Conservation (phyloP, 768 basidiomycete species). For the Steccherinum ochraceum region DNA sequence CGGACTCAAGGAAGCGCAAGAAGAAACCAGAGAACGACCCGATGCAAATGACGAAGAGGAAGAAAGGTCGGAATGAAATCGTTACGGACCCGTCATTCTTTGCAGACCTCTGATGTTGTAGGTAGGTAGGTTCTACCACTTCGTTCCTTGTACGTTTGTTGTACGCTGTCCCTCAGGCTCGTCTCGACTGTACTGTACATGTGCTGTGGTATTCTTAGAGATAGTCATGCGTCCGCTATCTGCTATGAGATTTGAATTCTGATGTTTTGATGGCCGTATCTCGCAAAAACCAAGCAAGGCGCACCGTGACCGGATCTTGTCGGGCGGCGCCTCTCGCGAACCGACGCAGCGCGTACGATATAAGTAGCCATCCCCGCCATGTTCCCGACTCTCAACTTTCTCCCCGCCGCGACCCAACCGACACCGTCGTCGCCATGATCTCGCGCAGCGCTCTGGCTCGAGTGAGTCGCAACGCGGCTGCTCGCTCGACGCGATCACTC, state of each 20-base stretch:
- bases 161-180: no score
- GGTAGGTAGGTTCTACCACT: no score
- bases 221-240: no score
- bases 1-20: conserved; percentile 43
- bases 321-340: background rate
- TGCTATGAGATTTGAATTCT: no score
- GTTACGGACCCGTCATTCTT: conserved; percentile 60
- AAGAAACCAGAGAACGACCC: conserved; percentile 48
- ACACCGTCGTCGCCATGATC: no score
- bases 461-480: conserved; percentile 1
- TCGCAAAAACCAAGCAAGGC: no score
- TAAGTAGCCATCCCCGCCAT: background rate
- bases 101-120: conserved; percentile 41
- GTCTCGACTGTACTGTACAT: no score
- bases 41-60: conserved; percentile 37
- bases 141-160: no score
- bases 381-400: background rate
- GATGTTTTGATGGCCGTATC: no score
- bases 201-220: no score
- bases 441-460: background rate
- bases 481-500: conserved; percentile 35
- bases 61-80: conserved; percentile 53
- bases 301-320: background rate
- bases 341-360: background rate
- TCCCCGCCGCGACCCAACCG: background rate